phyloP scores from a whole-genome alignment of 495 filamentous ascomycete species.

The Penicillium herquei region DNA sequence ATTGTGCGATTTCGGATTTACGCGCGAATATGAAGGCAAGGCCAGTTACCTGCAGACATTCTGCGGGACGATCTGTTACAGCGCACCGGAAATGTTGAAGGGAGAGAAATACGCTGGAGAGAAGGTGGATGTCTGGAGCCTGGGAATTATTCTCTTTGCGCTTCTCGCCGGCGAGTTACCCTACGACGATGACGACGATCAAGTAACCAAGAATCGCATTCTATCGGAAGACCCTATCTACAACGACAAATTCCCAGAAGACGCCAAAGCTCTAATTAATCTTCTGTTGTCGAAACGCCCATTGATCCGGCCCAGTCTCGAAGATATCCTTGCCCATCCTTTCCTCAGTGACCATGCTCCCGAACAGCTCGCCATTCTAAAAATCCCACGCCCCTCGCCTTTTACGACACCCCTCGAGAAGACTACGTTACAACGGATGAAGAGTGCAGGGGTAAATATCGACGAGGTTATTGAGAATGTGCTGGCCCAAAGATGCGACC shows the following conservation, averaged over 20 bases:
- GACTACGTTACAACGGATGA: constrained; percentile 89
- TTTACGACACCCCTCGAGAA: constrained; percentile 90
- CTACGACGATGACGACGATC: constrained; percentile 93
- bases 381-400: constrained; percentile 75
- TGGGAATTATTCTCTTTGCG: constrained; percentile 94
- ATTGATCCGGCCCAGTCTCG: constrained; percentile 73
- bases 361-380: constrained; percentile 87
- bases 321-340: constrained; percentile 85
- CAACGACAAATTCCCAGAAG: constrained; percentile 73
- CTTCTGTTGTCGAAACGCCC: constrained; percentile 84
- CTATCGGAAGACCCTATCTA: constrained; percentile 79
- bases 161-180: constrained; percentile 89
- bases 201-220: constrained; percentile 79
- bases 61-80: constrained; percentile 97
- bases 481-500: constrained; percentile 82
- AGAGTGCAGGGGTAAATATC: constrained; percentile 90
- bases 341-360: constrained; percentile 88
- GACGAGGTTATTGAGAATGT: constrained; percentile 94
- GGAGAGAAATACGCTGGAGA: constrained; percentile 97
- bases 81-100: constrained; percentile 96
- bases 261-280: constrained; percentile 73
- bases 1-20: constrained; percentile 98
- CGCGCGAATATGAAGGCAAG: constrained; percentile 93
- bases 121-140: constrained; percentile 97
- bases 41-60: constrained; percentile 95